A percentile compares a stretch with the other conserved stretches of the same genome.
Evolutionary conservation across 345 rosid genomes (phyloP).

Genomic region (Erodium maritimum): DNA sequence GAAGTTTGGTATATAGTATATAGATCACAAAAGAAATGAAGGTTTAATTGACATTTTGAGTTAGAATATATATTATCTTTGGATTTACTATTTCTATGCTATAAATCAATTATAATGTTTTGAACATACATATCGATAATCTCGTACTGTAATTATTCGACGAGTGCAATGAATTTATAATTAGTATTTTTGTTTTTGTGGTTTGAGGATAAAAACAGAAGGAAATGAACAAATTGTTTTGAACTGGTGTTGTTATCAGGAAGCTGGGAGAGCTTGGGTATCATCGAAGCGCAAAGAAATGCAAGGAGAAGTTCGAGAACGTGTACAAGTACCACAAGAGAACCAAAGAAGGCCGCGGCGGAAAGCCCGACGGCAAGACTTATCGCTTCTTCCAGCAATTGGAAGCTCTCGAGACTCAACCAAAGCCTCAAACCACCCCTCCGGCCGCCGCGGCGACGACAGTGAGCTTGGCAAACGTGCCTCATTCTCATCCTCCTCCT

Average conservation of each 20-base stretch:
- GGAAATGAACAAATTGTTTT: no score
- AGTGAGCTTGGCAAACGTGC: neutral
- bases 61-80: no score
- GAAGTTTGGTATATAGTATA: no score
- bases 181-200: neutral
- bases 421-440: conserved; percentile 9
- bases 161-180: neutral
- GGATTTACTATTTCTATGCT: no score
- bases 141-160: no score
- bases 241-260: conserved; percentile 30
- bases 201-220: neutral
- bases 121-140: no score
- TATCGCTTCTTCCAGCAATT: conserved; percentile 76
- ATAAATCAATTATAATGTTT: no score
- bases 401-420: conserved; percentile 48
- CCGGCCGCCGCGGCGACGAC: conserved; percentile 4
- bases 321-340: conserved; percentile 84
- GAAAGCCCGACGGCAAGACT: conserved; percentile 56
- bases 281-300: conserved; percentile 69
- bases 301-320: no score
- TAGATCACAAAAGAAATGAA: no score
- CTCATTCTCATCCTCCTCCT: conserved; percentile 20
- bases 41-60: no score
- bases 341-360: conserved; percentile 69
- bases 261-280: conserved; percentile 66